These are phyloP conservation scores for Pseudocercospora pini-densiflorae DNA, from an alignment of 2,329 filamentous ascomycete species.

Conservation along the genomic window DNA sequence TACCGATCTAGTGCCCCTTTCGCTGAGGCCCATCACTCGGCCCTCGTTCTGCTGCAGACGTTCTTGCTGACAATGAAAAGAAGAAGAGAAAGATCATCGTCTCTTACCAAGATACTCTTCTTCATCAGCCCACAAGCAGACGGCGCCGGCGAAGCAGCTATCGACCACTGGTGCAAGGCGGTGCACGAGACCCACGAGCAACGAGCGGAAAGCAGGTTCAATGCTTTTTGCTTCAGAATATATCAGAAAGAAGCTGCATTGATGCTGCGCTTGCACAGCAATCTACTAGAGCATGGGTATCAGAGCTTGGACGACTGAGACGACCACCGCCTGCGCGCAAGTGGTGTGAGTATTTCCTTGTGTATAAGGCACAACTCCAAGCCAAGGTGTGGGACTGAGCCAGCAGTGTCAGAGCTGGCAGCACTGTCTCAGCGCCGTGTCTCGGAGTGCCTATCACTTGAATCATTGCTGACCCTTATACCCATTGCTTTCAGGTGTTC, in stretches of 20 bases:
- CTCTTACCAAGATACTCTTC: not conserved
- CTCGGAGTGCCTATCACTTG: no score
- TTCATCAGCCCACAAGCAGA: conserved; percentile 7
- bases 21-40: not conserved
- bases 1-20: not conserved
- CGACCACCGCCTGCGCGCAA: not conserved
- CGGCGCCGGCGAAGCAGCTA: conserved; percentile 1
- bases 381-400: no score
- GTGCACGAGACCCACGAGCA: not conserved
- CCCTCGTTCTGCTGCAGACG: not conserved
- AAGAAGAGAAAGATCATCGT: conserved; percentile 1
- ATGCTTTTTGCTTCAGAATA: conserved; percentile 1
- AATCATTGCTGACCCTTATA: no score
- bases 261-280: not conserved
- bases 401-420: no score
- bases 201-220: not conserved
- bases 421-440: no score
- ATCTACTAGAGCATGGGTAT: not conserved
- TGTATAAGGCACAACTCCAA: no score
- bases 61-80: not conserved
- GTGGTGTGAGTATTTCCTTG: no score
- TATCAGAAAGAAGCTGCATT: conserved; percentile 3
- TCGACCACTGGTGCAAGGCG: conserved; percentile 1
- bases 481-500: no score
- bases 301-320: conserved; percentile 6